Base-by-base conservation (phyloP, 805 yeast genomes). In the Lachancea nothofagi region DNA sequence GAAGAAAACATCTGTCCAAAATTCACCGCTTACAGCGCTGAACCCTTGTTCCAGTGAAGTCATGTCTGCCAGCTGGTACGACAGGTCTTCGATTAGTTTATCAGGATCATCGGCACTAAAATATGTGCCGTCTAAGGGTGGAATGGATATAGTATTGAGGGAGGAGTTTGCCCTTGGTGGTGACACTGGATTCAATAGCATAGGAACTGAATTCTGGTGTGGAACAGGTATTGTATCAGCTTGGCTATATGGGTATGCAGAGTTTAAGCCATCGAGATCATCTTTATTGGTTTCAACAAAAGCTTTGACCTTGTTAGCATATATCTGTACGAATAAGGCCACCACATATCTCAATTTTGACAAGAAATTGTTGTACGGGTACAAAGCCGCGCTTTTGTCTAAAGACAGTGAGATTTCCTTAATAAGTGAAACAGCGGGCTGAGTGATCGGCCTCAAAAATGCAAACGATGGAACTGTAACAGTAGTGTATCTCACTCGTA, bases 21-120 rank as follows among this genome's bases (percentile, higher is more conserved):
- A 78, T 52, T 81, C 88, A 51, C 80, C 88, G 42, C 76, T 77
- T 25, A 80, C 57, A 7, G 78, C 72, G 64, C 71, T 69, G 34
- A 70, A 71, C 8, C 78, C 74, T 49, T 65, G 64, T 33, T 73
- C 76, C 15, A 68, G 50, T 36, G 70, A 63, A 39, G 64, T 63
- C 1, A 62, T 58, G 45, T 57, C 62, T 6, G 66, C 55, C 44
- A 59, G 31, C 17, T 36, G 34, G 35, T 49, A 51, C n/a, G 50
- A 55, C 49, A 53, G 24, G 32, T 38, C 31, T 31, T 33, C 34
- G 14, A 27, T 23, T n/a, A 33, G 7, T 8, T 21, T 15, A 14
- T 24, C 10, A 8, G 33, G 23, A n/a, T 14, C n/a, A 7, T 29
- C 34, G 14, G 17, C 23, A 5, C 14, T 24, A 8, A 8, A n/a